Base-by-base conservation (phyloP, 2,329 filamentous ascomycete species). In the Rhexocercosporidium sp. region DNA sequence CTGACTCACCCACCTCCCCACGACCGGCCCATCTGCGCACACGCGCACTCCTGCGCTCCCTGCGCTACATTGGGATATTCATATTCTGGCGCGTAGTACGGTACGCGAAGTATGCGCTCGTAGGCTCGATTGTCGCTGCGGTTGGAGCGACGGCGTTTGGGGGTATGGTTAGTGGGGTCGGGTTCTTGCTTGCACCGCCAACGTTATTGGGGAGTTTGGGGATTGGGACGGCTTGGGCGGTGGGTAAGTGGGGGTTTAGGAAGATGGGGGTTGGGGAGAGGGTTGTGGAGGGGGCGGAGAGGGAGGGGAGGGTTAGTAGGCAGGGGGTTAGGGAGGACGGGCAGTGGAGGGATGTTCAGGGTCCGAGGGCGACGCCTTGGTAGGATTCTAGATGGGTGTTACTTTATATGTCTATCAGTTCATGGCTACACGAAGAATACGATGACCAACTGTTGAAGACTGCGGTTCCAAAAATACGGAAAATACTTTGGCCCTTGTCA, bases 81-180 rank as follows among this genome's bases (percentile, higher is more conserved):
- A 56, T 77, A 16, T 77, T 77, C 70, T 77, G 76, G 76, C 75
- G 75, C 25, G 63, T 77, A 1, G 74, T 77, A 0, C 71, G 76
- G 22, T 77, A 77, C 64, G 76, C 76, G n/a, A 76, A 76, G 53
- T 77, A 76, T 53, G 75, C 75, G 3, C 56, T 73, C 2, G 72
- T 77, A 22, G 76, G 76, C 1, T 69, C 66, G 14, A 54, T 75
- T 3, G 69, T 77, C 4, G 75, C 76, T 1, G 76, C 76, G 0
- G 57, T 75, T 34, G 71, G 74, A 7, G 74, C 74, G 0, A 72
- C 71, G 18, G 75, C 75, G 2, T 73, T 77, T 64, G 75, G 75
- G 53, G 73, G 73, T 20, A 57, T 72, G 18, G 66, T 75, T 3
- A 71, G 69, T 46, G 75, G 75, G n/a, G 71, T 72, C 5, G 75